Conservation (phyloP, 108 stramenopile species). For the Schizochytrium sp. region DNA sequence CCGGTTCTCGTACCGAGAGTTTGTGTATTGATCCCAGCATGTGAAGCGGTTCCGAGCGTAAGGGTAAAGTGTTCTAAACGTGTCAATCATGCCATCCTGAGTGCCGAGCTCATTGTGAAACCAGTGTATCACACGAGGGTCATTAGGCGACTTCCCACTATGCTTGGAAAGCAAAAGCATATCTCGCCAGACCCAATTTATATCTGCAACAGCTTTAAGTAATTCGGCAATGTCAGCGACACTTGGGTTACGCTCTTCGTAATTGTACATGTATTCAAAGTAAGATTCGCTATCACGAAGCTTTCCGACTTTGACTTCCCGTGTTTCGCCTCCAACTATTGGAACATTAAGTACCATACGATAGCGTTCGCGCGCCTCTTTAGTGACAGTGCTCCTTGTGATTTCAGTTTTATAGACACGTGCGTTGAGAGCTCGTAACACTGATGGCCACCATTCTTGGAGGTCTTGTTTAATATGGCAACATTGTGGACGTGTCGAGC, state of each 20-base stretch:
- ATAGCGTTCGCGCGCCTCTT: constrained; percentile 36
- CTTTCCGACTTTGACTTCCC: neutral
- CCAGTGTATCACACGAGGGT: constrained; percentile 79
- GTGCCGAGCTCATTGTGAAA: constrained; percentile 74
- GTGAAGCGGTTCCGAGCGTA: constrained; percentile 85
- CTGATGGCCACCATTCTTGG: constrained; percentile 8
- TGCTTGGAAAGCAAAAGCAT: constrained; percentile 75
- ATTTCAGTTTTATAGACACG: neutral
- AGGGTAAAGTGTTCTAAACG: constrained; percentile 86
- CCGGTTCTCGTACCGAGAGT: constrained; percentile 85
- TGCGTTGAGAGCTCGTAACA: constrained; percentile 4
- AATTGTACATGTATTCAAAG: constrained; percentile 18
- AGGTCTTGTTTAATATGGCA: constrained; percentile 22
- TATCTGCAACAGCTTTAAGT: constrained; percentile 21
- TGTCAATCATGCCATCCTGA: constrained; percentile 87
- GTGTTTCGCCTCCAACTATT: neutral
- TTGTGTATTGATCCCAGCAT: constrained; percentile 89
- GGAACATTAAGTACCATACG: neutral
- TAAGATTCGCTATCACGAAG: neutral
- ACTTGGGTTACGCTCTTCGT: neutral
- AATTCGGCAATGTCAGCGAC: constrained; percentile 2
- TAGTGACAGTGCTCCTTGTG: constrained; percentile 21
- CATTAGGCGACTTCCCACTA: constrained; percentile 72
- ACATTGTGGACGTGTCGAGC: neutral
- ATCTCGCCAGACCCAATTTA: constrained; percentile 37